Evolutionary conservation across 2,329 filamentous ascomycete genomes (phyloP).

Genomic region (Tolypocladium cylindrosporum): DNA sequence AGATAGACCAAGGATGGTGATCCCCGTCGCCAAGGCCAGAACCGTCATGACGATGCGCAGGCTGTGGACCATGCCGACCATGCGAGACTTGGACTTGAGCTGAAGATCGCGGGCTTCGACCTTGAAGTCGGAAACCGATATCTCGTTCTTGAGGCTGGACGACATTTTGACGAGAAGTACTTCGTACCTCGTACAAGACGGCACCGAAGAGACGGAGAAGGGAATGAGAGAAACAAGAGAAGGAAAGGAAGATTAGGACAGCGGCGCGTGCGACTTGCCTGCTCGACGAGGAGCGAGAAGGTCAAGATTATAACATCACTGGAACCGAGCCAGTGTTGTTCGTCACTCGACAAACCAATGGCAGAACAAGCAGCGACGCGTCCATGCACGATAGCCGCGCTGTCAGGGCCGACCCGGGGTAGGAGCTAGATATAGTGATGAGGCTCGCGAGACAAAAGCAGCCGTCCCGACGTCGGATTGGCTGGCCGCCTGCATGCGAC

Average conservation of each 20-base stretch:
- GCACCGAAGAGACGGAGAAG: background rate
- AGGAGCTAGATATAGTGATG: background rate
- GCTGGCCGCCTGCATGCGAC: background rate
- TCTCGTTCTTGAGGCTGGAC: conserved; percentile 25
- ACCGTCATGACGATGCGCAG: conserved; percentile 36
- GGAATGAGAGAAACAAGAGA: background rate
- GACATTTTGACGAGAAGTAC: conserved; percentile 10
- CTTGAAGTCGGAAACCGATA: conserved; percentile 38
- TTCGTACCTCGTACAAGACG: background rate
- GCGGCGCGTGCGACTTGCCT: background rate
- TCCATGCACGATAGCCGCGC: conserved; percentile 16
- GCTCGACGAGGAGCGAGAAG: background rate
- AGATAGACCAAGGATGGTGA: conserved; percentile 44
- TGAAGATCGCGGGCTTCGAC: conserved; percentile 27
- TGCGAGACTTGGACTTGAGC: conserved; percentile 26
- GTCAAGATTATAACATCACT: background rate
- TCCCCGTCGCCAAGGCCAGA: conserved; percentile 38
- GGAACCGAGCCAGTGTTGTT: background rate
- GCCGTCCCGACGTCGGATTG: background rate
- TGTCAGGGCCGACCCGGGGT: background rate
- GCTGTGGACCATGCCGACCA: conserved; percentile 30
- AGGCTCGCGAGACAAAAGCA: background rate
- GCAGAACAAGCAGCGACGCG: conserved; percentile 6
- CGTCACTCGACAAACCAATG: conserved; percentile 1
- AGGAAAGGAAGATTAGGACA: conserved; percentile 2